Conservation (phyloP, 2,329 filamentous ascomycete species). For the Diplodia seriata region DNA sequence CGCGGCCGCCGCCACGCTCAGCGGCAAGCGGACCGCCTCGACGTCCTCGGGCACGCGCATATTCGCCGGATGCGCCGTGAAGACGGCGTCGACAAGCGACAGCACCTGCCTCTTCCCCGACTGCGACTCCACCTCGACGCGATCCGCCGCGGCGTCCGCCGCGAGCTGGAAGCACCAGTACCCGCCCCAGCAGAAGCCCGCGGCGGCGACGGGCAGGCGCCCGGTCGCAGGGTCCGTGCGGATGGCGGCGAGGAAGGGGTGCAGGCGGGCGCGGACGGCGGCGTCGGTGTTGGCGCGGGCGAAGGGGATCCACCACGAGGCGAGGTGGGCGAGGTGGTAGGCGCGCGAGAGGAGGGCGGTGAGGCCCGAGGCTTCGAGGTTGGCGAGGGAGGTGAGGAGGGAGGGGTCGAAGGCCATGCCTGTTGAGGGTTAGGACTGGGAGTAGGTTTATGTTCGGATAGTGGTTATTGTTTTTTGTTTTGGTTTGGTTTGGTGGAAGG, state of each 20-base stretch:
- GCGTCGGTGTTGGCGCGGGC: slow-evolving; percentile 7
- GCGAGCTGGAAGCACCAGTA: slow-evolving; percentile 25
- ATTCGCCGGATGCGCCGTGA: slow-evolving; percentile 46
- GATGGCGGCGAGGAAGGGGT: slow-evolving; percentile 33
- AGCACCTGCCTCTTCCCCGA: not conserved
- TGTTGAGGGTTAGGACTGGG: not conserved
- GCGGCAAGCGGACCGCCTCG: slow-evolving; percentile 43
- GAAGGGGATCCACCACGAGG: slow-evolving; percentile 15
- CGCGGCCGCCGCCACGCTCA: slow-evolving; percentile 45
- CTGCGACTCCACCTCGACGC: not conserved
- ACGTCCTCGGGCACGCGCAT: slow-evolving; percentile 46
- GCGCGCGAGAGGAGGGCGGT: slow-evolving; percentile 44
- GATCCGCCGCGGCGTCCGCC: not conserved
- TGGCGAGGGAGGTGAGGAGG: slow-evolving; percentile 42
- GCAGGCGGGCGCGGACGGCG: slow-evolving; percentile 11
- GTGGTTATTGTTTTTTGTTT: too few relatives aligned
- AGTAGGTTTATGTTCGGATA: too few relatives aligned
- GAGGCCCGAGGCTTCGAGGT: slow-evolving; percentile 40
- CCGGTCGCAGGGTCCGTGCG: slow-evolving; percentile 38
- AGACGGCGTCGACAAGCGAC: slow-evolving; percentile 41
- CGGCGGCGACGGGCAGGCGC: slow-evolving; percentile 39
- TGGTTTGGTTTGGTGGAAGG: too few relatives aligned
- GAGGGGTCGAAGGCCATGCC: slow-evolving; percentile 9
- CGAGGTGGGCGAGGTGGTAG: slow-evolving; percentile 36
- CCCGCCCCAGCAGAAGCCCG: slow-evolving; percentile 46